These are phyloP conservation scores for Warburgia ugandensis DNA, from an alignment of 164 flowering plant genomes.

Conservation along the genomic window DNA sequence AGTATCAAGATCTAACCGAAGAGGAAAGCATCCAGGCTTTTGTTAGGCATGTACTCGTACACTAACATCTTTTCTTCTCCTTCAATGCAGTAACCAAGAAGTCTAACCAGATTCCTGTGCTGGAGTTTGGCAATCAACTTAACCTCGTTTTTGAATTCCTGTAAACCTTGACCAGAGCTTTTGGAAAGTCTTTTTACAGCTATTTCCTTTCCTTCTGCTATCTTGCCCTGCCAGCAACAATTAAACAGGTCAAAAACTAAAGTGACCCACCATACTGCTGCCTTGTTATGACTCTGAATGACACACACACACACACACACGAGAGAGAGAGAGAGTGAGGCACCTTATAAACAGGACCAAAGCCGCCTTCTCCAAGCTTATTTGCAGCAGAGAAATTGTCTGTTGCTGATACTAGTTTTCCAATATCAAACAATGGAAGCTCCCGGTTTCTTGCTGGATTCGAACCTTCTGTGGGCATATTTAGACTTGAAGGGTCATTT, in stretches of 20 bases:
- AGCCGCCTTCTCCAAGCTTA: slow-evolving; percentile 6
- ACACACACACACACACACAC: no score
- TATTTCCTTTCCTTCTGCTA: slow-evolving; percentile 20
- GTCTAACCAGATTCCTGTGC: slow-evolving; percentile 35
- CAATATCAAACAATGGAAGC: slow-evolving; percentile 6
- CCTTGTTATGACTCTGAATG: no score
- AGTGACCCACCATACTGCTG: no score
- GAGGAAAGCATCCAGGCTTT: slow-evolving; percentile 23
- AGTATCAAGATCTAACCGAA: no score
- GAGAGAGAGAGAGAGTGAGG: no score
- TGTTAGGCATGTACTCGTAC: slow-evolving; percentile 34
- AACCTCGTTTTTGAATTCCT: slow-evolving; percentile 33
- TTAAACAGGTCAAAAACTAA: no score
- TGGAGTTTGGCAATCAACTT: slow-evolving; percentile 32
- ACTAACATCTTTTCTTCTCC: slow-evolving; percentile 29
- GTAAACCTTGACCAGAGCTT: slow-evolving; percentile 29
- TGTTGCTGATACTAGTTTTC: neutral
- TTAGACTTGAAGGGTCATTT: neutral
- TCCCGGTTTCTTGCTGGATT: neutral
- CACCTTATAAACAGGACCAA: slow-evolving; percentile 9
- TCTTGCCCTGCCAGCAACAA: slow-evolving; percentile 16
- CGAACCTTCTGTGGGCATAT: neutral
- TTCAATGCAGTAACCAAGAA: slow-evolving; percentile 30
- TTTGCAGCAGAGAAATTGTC: slow-evolving; percentile 4
- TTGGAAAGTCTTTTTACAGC: slow-evolving; percentile 41